These are phyloP conservation scores for Pichia ethanolica DNA, from an alignment of 805 yeast genomes.

Conservation along the genomic window DNA sequence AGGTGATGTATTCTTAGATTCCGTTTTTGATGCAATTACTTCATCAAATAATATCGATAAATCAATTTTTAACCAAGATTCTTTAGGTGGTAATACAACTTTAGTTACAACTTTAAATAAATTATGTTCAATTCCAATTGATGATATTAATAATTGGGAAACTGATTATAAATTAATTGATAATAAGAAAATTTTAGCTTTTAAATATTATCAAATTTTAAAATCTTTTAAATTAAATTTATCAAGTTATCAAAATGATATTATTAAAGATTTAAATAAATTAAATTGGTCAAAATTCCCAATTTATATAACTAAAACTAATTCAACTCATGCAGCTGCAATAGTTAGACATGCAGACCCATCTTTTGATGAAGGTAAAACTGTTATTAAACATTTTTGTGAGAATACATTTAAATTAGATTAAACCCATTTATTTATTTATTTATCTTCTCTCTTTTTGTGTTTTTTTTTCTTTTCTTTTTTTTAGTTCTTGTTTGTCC, in stretches of 20 bases:
- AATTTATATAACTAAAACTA: conserved; percentile 56
- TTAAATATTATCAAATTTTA: conserved; percentile 12
- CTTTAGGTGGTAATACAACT: conserved; percentile 19
- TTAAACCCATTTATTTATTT: no score
- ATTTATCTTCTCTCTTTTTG: no score
- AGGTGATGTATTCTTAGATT: conserved; percentile 58
- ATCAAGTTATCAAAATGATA: conserved; percentile 38
- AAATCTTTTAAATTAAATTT: conserved; percentile 31
- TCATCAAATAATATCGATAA: conserved; percentile 20
- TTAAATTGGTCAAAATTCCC: conserved; percentile 67
- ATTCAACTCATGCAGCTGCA: conserved; percentile 74
- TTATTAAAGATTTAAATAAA: conserved; percentile 49
- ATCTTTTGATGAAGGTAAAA: conserved; percentile 61
- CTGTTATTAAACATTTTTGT: conserved; percentile 60
- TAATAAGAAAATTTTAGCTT: conserved; percentile 2
- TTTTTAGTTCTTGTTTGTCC: background rate
- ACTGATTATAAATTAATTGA: conserved; percentile 13
- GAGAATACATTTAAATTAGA: conserved; percentile 31
- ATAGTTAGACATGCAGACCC: conserved; percentile 56
- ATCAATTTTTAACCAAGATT: conserved; percentile 18
- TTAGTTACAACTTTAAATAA: conserved; percentile 23
- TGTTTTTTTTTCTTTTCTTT: background rate
- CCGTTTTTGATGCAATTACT: conserved; percentile 52
- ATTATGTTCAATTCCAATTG: conserved; percentile 22
- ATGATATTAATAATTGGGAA: conserved; percentile 12